A percentile compares a stretch with the other conserved stretches of the same genome.
Conservation (phyloP, 495 filamentous ascomycete genomes). For the Penicillium atrosanguineum region DNA sequence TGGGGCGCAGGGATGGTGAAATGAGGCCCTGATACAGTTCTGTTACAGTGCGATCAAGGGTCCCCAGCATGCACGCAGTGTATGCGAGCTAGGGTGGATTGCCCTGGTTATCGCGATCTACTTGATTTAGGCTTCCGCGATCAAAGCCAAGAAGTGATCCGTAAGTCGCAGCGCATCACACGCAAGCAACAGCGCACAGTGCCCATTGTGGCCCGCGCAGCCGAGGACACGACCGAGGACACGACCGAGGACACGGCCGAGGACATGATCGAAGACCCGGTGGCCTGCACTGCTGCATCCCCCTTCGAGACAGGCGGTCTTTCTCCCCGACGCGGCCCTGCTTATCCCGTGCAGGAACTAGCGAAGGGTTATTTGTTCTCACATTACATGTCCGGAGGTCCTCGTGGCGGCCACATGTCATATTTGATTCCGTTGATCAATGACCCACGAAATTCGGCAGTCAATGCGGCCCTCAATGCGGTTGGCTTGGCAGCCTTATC, state of each 20-base stretch:
- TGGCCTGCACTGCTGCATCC: too few species aligned
- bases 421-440: slow-evolving; percentile 6
- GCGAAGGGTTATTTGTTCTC: slow-evolving; percentile 5
- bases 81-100: slow-evolving; percentile 12
- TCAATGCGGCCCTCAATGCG: slow-evolving; percentile 14
- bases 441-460: slow-evolving; percentile 1
- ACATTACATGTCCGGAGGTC: slow-evolving; percentile 5
- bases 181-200: background rate
- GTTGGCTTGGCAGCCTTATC: slow-evolving; percentile 16
- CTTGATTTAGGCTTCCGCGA: slow-evolving; percentile 12
- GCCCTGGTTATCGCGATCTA: slow-evolving; percentile 17
- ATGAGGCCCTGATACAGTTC: background rate
- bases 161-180: slow-evolving; percentile 5
- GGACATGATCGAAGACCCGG: too few species aligned
- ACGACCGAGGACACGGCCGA: background rate
- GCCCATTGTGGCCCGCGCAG: background rate
- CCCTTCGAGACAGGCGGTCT: background rate
- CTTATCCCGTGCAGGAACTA: slow-evolving; percentile 1
- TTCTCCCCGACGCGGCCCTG: background rate
- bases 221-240: background rate
- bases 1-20: background rate
- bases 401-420: slow-evolving; percentile 4
- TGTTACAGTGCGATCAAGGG: slow-evolving; percentile 8
- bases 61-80: slow-evolving; percentile 9
- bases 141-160: slow-evolving; percentile 15